Evolutionary conservation across 2,329 filamentous ascomycete species (phyloP), one percentile per base, ranked within the genome.

Genomic region (Neopestalotiopsis sp.): DNA sequence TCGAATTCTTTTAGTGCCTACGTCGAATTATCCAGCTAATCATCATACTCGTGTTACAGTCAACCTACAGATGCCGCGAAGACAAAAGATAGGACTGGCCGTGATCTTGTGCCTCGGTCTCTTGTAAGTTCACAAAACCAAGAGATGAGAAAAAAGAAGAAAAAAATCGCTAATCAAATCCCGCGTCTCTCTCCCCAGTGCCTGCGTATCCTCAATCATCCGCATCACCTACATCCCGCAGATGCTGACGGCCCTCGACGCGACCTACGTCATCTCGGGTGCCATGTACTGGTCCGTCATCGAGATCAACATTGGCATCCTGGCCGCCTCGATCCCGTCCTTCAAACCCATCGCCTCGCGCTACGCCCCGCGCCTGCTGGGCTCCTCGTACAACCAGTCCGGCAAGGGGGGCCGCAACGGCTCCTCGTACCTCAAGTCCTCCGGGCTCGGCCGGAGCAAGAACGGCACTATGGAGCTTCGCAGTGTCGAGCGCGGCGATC

Each of bases 181-280:
- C 24, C 24, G 24, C 24, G 24, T 4, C 57, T 14, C 17, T 20
- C 49, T 24, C 6, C 13, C 10, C 67, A 84, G 82, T 70, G 81
- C 82, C 57, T 84, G 83, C 68, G 72, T 84, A 49, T 83, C 83
- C 13, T 83, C 82, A 6, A 83, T 84, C 67, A 79, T 85, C 57
- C 81, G 83, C 67, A 83, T 84, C 66, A 83, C 81, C 30, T 83
- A 80, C 52, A 80, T 85, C 68, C 82, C 81, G 4, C 67, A 75
- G 45, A 83, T 84, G 78, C 78, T 84, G 56, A 75, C 72, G 20
- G 78, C 78, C 24, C 58, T 67, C 12, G 79, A 81, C 69, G 69
- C 76, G 6, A 81, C 78, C 17, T 81, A 75, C 71, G 77, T 75
- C 61, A 80, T 80, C 42, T 72, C 78, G 45, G 76, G 76, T 38